phyloP scores from a whole-genome alignment of 306 rosid genomes.

The Cotoneaster glaucophyllus region DNA sequence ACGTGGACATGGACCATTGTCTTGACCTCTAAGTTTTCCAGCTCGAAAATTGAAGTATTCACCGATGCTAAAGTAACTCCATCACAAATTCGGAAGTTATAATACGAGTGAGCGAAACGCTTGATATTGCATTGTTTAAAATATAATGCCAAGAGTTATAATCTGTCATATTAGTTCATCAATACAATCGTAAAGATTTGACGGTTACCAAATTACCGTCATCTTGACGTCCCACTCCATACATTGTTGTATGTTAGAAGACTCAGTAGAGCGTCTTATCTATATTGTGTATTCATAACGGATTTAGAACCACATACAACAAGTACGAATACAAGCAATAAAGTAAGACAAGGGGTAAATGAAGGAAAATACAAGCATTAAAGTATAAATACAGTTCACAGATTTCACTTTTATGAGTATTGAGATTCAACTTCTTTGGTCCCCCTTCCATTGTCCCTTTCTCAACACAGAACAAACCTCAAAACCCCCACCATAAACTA shows the following conservation, averaged over 20 bases:
- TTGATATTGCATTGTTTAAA: too few species aligned
- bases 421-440: not conserved
- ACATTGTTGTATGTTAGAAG: not conserved
- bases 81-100: too few species aligned
- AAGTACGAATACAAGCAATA: not conserved
- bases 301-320: not conserved
- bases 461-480: not conserved
- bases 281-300: not conserved
- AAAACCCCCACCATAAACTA: not conserved
- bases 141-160: too few species aligned
- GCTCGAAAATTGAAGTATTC: too few species aligned
- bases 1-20: too few species aligned
- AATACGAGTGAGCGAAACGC: too few species aligned
- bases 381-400: not conserved
- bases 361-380: not conserved
- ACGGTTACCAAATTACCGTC: too few species aligned
- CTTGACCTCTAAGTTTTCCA: too few species aligned
- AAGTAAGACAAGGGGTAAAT: not conserved
- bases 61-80: too few species aligned
- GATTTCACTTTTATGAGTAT: not conserved
- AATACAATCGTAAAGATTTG: too few species aligned
- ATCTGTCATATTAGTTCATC: too few species aligned
- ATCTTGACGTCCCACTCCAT: rapidly evolving
- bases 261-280: not conserved
- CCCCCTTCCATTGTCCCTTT: not conserved